These are phyloP conservation scores for Peterozyma toletana DNA, from an alignment of 805 yeast genomes.

Conservation along the genomic window DNA sequence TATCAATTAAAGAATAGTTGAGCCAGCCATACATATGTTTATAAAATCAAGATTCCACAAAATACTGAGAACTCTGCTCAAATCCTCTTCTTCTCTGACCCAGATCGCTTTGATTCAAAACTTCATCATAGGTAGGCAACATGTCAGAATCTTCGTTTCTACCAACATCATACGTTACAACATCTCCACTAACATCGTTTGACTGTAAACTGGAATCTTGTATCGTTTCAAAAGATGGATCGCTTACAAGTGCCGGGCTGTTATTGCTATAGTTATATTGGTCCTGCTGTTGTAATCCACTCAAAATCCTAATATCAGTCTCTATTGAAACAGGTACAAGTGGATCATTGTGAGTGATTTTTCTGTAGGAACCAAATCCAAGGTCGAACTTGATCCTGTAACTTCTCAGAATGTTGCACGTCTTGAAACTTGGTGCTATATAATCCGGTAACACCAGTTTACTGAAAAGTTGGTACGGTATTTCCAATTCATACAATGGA, in stretches of 20 bases:
- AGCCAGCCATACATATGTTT: too few species aligned
- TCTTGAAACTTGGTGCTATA: constrained; percentile 45
- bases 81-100: constrained; percentile 10
- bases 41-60: background rate
- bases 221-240: background rate
- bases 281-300: constrained; percentile 13
- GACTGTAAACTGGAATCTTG: background rate
- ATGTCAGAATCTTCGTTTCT: constrained; percentile 2
- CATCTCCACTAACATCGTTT: background rate
- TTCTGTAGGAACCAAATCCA: constrained; percentile 17
- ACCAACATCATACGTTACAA: background rate
- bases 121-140: constrained; percentile 12
- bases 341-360: constrained; percentile 5
- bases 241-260: background rate
- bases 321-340: constrained; percentile 9
- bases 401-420: constrained; percentile 47
- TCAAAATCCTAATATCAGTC: constrained; percentile 13
- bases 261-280: background rate
- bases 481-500: constrained; percentile 31
- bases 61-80: constrained; percentile 12
- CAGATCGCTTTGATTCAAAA: constrained; percentile 10
- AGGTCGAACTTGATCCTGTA: constrained; percentile 29
- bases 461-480: constrained; percentile 30
- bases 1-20: too few species aligned
- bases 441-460: constrained; percentile 38